Evolutionary conservation across 192 early-diverging fungal genomes (phyloP).

Genomic region (Podochytrium sp.): DNA sequence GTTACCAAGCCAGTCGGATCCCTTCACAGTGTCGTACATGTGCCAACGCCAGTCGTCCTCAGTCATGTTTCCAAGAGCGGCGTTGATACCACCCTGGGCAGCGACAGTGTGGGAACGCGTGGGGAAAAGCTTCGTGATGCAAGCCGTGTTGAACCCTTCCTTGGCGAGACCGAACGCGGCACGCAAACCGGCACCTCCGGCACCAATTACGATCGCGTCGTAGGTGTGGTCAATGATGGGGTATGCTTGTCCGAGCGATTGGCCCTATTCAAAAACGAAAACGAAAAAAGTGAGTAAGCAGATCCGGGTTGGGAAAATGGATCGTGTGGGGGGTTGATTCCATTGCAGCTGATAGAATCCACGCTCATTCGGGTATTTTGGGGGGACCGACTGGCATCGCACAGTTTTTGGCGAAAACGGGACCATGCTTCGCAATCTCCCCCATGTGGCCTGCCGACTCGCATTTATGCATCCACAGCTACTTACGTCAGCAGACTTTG

Average conservation of each 20-base stretch:
- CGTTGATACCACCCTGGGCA: conserved; percentile 99
- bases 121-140: conserved; percentile 98
- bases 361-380: too few relatives aligned
- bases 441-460: too few relatives aligned
- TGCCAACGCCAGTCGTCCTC: conserved; percentile 99
- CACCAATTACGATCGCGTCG: conserved; percentile 97
- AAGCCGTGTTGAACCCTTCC: conserved; percentile 90
- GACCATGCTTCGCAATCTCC: too few relatives aligned
- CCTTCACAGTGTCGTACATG: conserved; percentile 99
- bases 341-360: too few relatives aligned
- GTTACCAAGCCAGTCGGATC: conserved; percentile 94
- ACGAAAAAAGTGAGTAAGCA: background rate
- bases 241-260: conserved; percentile 57
- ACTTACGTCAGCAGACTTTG: conserved; percentile 5
- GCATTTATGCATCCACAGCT: too few relatives aligned
- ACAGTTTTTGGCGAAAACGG: too few relatives aligned
- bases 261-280: background rate
- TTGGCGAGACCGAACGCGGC: conserved; percentile 94
- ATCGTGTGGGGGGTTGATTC: background rate
- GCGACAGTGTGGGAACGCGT: conserved; percentile 98
- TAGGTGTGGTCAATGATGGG: conserved; percentile 97
- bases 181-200: conserved; percentile 97
- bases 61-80: conserved; percentile 98
- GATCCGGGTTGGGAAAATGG: background rate
- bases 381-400: too few relatives aligned